Base-by-base conservation (phyloP, 306 rosid genomes). In the Hippophae gyantsensis region DNA sequence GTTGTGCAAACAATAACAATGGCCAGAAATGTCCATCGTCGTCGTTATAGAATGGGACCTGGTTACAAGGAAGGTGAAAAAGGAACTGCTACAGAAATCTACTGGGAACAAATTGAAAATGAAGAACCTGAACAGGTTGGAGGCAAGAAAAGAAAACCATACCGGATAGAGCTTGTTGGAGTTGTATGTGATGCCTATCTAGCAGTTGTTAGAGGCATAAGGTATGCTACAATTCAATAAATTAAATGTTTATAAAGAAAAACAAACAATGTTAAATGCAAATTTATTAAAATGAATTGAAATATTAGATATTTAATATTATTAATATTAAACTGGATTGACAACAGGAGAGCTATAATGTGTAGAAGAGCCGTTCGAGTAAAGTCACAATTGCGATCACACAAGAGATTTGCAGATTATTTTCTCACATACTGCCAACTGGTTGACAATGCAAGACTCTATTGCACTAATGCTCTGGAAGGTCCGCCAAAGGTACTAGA, bases 101-200 rank as follows among this genome's bases (percentile, higher is more conserved):
- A 93, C 23, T 93, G 99, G 97, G 82, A 93, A 76, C 70, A 76
- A 61, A 79, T 72, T 59, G 86, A 80, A 60, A 78, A 69, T 45
- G 86, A 82, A 70, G 89, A 84, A 66, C 89, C 82, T 8, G 95
- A 88, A 59, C 61, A 71, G 53, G 73, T 76, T 64, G 95, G 60
- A 43, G 96, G 85, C 46, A 88, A 78, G 67, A 85, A 46, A 74
- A 88, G 99, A 74, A 93, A 80, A 78, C 95, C 99, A 46, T 93
- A 93, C 74, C 78, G 99, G 74, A 82, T 93, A 74, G 97, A 93
- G 77, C 84, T 93, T 14, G 94, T 93, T 69, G 99, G 99, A 70
- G 90, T 88, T 66, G 90, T 93, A 10, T 93, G 99, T 53, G 99
- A 93, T 77, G 99, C 97, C 65, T 88, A 88, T 69, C 82, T 88